Evolutionary conservation across 139 green algal species (phyloP).

Genomic region (Micractinium sp.): DNA sequence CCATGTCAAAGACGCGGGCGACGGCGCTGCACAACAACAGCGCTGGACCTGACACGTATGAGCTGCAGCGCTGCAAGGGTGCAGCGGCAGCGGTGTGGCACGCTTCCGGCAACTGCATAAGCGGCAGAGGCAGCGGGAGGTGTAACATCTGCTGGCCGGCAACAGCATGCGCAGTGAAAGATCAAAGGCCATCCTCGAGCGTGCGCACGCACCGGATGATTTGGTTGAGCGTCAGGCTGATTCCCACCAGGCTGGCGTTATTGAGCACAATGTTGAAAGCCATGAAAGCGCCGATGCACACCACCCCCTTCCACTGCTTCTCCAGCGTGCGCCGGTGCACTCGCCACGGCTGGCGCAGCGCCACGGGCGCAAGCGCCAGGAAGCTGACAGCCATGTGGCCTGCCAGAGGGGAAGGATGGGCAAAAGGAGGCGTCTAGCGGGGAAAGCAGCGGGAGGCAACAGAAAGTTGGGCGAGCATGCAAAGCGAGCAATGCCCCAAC

Average conservation of each 20-base stretch:
- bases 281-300: constrained; percentile 62
- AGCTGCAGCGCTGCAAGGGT: not conserved
- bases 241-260: constrained; percentile 58
- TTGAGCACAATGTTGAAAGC: constrained; percentile 65
- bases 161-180: too few relatives aligned
- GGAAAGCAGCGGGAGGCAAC: not conserved
- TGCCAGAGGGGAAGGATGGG: not conserved
- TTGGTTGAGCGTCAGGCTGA: constrained; percentile 24
- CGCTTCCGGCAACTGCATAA: not conserved
- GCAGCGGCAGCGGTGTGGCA: not conserved
- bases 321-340: constrained; percentile 48
- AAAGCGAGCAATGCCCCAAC: not conserved
- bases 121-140: too few relatives aligned
- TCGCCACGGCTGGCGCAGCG: constrained; percentile 29
- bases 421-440: not conserved
- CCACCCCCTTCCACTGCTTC: constrained; percentile 55
- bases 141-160: too few relatives aligned
- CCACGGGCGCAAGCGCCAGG: constrained; percentile 50
- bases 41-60: too few relatives aligned
- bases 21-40: not conserved
- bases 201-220: not conserved
- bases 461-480: not conserved
- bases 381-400: constrained; percentile 66
- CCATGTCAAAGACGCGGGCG: not conserved
- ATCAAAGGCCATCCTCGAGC: not conserved